Percentiles rank a stretch among this genome's conserved stretches.
phyloP scores from a whole-genome alignment of 176 grass and related monocot genomes.

The Oryza meyeriana region DNA sequence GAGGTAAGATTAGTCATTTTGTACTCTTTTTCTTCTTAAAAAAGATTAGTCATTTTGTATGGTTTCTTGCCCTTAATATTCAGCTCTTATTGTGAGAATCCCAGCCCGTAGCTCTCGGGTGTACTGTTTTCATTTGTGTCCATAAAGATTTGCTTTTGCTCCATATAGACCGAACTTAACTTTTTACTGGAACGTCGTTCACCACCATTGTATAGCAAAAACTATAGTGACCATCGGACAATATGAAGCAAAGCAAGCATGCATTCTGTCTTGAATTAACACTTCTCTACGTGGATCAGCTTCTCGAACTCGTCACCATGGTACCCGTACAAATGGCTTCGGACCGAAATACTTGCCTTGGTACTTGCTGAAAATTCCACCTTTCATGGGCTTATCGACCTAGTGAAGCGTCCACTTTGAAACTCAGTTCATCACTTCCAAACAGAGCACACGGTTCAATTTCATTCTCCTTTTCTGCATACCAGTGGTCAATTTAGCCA shows the following conservation, averaged over 20 bases:
- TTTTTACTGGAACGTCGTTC: background rate
- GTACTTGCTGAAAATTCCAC: background rate
- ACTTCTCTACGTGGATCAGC: background rate
- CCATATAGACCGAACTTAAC: background rate
- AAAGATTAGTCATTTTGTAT: background rate
- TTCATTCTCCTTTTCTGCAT: background rate
- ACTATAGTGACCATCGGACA: background rate
- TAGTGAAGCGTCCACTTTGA: background rate
- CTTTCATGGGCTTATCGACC: background rate
- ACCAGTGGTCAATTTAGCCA: background rate
- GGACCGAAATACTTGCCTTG: background rate
- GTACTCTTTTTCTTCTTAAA: too few species aligned
- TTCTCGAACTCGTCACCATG: background rate
- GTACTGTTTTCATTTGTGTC: background rate
- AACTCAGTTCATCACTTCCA: background rate
- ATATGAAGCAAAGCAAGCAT: background rate
- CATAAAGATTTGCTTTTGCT: background rate
- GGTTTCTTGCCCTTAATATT: background rate
- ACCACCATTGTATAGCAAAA: background rate
- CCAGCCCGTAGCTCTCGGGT: background rate
- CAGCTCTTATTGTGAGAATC: background rate
- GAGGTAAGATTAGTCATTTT: too few species aligned
- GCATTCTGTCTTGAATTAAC: background rate
- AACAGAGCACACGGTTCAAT: background rate
- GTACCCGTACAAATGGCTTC: background rate